Base-by-base conservation (phyloP, 2,329 filamentous ascomycete species). In the Ophiostoma novo-ulmi region DNA sequence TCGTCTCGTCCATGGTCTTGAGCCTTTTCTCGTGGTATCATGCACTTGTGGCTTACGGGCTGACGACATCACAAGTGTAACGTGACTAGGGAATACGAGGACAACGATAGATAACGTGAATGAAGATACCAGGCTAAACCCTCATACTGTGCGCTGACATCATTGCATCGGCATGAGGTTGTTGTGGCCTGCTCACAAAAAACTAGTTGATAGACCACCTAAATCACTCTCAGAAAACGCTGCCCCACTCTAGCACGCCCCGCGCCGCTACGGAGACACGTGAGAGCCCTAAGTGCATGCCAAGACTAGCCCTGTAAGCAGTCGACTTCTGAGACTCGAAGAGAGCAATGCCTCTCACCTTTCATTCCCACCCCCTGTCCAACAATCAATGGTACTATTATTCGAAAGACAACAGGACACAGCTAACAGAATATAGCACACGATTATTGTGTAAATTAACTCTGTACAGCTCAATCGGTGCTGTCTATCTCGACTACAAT, bases 221-320 rank as follows among this genome's bases (percentile, higher is more conserved):
- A 48, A 48, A 6, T n/a, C 20, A n/a, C 20, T 20, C 22, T 10
- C 52, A 44, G 11, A 11, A 58, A 26, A 58, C 52, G 11, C 52
- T 58, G 5, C 52, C 52, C 52, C 52, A 58, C n/a, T 58, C 52
- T 58, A 58, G 52, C 52, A n/a, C 52, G n/a, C 52, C 52, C 52
- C 52, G 22, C 52, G 52, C 52, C 8, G n/a, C 10, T 58, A 58
- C n/a, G 52, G 10, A 58, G 22, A 58, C 52, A 58, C 52, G 52
- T 58, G 52, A 58, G 52, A 58, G 52, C 52, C 52, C 52, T 8
- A 58, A 17, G 26, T 58, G 22, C 22, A 5, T 48, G 52, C 52
- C 52, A 58, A 11, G n/a, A 26, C 22, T 4, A 58, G 52, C n/a
- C 44, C 52, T 58, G 52, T 58, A 58, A 58, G 52, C 52, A 26